Base-by-base conservation (phyloP, 805 yeast genomes). In the Crinitomyces ghanaensis region DNA sequence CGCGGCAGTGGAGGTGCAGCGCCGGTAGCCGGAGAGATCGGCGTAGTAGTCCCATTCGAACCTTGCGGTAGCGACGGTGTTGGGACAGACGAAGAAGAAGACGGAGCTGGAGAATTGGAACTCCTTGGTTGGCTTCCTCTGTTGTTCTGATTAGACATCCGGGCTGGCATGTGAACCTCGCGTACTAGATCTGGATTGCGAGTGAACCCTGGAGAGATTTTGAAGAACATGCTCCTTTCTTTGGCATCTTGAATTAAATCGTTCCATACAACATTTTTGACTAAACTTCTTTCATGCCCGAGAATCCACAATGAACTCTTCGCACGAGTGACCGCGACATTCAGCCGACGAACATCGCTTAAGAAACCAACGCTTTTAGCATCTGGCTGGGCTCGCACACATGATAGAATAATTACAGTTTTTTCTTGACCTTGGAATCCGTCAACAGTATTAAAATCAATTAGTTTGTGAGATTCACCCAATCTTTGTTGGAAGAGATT, bases 361-460 rank as follows among this genome's bases (percentile, higher is more conserved):
- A 91, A 66, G 58, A 91, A 91, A 12, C 97, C 98, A 38, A 88
- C 83, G 30, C 74, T 68, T 16, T 32, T 34, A 1, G 42, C 39
- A 6, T 66, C 70, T 9, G 69, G 63, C 30, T 74, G 78, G 1
- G 97, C 95, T 48, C 98, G 71, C 3, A 91, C 99, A 71, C 97
- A 88, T 0, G 97, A 85, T 65, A 91, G 77, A 31, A 91, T 71
- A 41, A 91, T 83, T 30, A 91, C 73, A 42, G 88, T 96, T 55
- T 88, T 91, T 52, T 91, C 99, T 56, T 91, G 97, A 42, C 95
- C 96, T 61, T 85, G 99, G 53, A 86, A 91, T 1, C 97, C 98
- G 66, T 91, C 99, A 39, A 91, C 85, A 0, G 99, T 84, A 50
- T 86, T 85, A 59, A 91, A 85, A 50, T 82, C 93, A 31, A 93